Evolutionary conservation across 495 filamentous ascomycete species (phyloP), one percentile per base, ranked within the genome.

Genomic region (Penicillium samsonianum): DNA sequence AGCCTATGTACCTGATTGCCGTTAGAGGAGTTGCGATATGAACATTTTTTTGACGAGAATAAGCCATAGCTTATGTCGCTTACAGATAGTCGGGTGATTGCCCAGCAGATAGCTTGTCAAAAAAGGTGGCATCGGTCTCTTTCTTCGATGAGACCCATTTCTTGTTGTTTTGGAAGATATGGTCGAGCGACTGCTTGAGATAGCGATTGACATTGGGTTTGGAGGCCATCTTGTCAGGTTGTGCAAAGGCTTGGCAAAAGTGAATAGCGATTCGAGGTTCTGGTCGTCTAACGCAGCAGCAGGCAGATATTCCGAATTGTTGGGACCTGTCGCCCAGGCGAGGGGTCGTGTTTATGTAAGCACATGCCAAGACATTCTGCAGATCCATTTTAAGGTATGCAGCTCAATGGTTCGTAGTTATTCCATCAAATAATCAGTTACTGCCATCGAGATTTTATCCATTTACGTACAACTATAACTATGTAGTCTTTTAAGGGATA

Each of bases 71-170:
- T n/a, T 38, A 17, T 38, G 6, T 8, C 28, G 4, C 61, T 85
- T 87, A 96, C 69, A 96, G 84, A 65, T 92, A 89, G 48, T 84
- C 69, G 1, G 90, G 90, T 2, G 76, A 60, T 67, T 95, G 90
- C 50, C 86, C 87, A 44, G 71, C 72, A 10, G 84, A 82, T 30
- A 90, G 76, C 62, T 80, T 84, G 19, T 80, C 74, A 70, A 93
- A 89, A 75, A 90, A 87, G 9, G 82, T 70, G 8, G 90, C 85
- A 59, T 92, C 84, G 38, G 80, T 72, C 37, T 80, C 69, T 43
- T 73, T 70, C 65, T 85, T 87, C 57, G 84, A 77, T 31, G 77
- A 75, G 25, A 82, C 82, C 87, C 84, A 92, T 57, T 82, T 74
- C 62, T 83, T 82, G 73, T 91, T 92, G 51, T 68, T 73, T 42